Evolutionary conservation across 1,139 yeast genomes (phyloP).

Genomic region (Zygosaccharomyces sapae): DNA sequence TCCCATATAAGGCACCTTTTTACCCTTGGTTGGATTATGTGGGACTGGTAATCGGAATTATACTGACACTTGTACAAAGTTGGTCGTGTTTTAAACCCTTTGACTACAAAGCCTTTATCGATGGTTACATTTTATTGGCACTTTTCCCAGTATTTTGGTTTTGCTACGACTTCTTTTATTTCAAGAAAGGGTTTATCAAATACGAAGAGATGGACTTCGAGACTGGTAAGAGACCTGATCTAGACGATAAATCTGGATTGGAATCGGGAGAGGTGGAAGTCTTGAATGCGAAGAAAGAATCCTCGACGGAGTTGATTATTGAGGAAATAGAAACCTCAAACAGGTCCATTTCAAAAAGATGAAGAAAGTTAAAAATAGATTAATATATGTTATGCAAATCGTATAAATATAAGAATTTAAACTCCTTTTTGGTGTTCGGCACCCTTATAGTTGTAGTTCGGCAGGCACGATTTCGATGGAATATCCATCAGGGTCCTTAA

Average conservation of each 20-base stretch:
- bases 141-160: conserved; percentile 29
- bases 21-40: conserved; percentile 52
- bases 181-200: conserved; percentile 39
- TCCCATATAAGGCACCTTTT: conserved; percentile 52
- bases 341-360: neutral
- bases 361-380: neutral
- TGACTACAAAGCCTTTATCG: conserved; percentile 56
- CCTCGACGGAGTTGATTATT: neutral
- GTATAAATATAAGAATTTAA: neutral
- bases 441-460: conserved; percentile 11
- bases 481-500: conserved; percentile 92
- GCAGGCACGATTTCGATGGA: conserved; percentile 64
- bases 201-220: conserved; percentile 50
- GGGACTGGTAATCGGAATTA: conserved; percentile 49
- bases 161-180: conserved; percentile 31
- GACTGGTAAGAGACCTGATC: conserved; percentile 41
- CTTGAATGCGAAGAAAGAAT: neutral
- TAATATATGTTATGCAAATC: neutral
- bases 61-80: conserved; percentile 62
- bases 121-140: conserved; percentile 47
- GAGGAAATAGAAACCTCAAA: neutral
- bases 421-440: too few species aligned
- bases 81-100: conserved; percentile 65
- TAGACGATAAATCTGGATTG: conserved; percentile 63
- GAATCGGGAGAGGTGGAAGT: conserved; percentile 42